phyloP scores from a whole-genome alignment of 148 eudicot genomes.

The Dianthus caryophyllus region DNA sequence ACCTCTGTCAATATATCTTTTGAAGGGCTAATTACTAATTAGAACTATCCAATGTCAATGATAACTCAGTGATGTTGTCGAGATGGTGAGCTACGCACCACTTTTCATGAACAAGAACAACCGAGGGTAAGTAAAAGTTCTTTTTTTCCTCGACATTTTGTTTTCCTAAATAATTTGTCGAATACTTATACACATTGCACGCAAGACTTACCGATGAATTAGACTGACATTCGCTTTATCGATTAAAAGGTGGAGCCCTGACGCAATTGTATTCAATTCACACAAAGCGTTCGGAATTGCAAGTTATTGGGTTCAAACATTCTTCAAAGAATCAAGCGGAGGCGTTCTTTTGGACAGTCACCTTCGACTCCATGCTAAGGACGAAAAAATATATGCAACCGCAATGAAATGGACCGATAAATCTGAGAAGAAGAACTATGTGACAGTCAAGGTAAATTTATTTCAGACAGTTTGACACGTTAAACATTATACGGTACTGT shows the following conservation, averaged over 20 bases:
- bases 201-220: not conserved
- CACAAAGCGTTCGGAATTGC: slow-evolving; percentile 64
- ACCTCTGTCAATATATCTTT: not conserved
- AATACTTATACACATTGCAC: too few relatives aligned
- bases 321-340: too few relatives aligned
- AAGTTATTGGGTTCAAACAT: slow-evolving; percentile 89
- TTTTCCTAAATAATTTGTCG: not conserved
- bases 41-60: not conserved
- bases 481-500: too few relatives aligned
- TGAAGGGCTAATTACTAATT: not conserved
- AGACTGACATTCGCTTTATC: not conserved
- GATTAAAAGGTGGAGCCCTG: slow-evolving; percentile 53
- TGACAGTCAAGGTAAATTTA: too few relatives aligned
- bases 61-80: slow-evolving; percentile 71
- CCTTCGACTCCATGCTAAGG: too few relatives aligned
- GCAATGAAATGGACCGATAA: too few relatives aligned
- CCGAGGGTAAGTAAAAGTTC: slow-evolving; percentile 21
- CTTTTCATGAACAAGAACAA: too few relatives aligned
- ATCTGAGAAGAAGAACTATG: too few relatives aligned
- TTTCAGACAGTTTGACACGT: too few relatives aligned
- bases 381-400: too few relatives aligned
- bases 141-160: not conserved
- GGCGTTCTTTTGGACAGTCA: too few relatives aligned
- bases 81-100: too few relatives aligned
- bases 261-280: slow-evolving; percentile 70